Evolutionary conservation across 83 land plant genomes (phyloP).

Genomic region (Thuja plicata): DNA sequence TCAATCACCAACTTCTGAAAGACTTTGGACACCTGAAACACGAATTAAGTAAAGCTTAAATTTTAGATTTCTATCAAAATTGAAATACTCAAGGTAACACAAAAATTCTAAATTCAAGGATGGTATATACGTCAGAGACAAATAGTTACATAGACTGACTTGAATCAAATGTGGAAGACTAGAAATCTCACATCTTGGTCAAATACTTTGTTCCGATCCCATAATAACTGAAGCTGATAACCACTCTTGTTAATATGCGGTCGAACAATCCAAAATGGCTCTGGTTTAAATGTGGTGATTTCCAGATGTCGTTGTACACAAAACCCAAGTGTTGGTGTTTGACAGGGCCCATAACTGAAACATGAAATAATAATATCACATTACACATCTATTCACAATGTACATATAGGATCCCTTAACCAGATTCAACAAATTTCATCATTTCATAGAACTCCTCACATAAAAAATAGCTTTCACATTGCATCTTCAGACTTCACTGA

Average conservation of each 20-base stretch:
- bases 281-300: constrained; percentile 87
- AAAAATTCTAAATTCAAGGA: neutral
- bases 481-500: neutral
- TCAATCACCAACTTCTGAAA: constrained; percentile 81
- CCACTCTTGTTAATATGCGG: constrained; percentile 75
- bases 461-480: neutral
- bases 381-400: neutral
- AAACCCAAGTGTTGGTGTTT: constrained; percentile 98
- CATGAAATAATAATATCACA: neutral
- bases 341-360: constrained; percentile 98
- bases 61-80: neutral
- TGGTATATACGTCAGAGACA: neutral
- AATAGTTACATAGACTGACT: neutral
- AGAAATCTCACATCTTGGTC: constrained; percentile 70
- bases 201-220: constrained; percentile 87
- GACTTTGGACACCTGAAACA: constrained; percentile 67
- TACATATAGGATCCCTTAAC: neutral
- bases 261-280: constrained; percentile 83
- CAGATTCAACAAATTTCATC: neutral
- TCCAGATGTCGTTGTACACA: constrained; percentile 97
- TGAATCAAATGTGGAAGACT: neutral
- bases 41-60: neutral
- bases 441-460: neutral
- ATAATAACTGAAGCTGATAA: constrained; percentile 75
- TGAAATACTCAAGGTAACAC: neutral